A percentile compares a stretch with the other conserved stretches of the same genome.
These are phyloP conservation scores for Cornus controversa DNA, from an alignment of 148 eudicot genomes.

Conservation along the genomic window DNA sequence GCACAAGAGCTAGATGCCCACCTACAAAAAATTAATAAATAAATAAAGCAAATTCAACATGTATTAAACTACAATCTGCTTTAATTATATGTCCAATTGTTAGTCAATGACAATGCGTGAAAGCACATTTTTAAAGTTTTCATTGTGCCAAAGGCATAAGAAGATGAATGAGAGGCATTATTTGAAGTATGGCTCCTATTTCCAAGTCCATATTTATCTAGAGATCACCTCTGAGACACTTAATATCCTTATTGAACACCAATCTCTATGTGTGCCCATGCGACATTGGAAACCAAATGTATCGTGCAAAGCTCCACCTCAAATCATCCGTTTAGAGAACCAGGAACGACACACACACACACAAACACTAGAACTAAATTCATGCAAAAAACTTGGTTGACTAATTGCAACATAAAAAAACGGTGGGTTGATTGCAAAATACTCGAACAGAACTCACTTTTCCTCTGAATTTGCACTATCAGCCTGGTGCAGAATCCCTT, in stretches of 20 bases:
- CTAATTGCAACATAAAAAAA: neutral
- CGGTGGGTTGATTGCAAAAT: neutral
- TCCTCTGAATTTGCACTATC: constrained; percentile 50
- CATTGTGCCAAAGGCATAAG: neutral
- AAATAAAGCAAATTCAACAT: constrained; percentile 16
- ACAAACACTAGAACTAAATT: neutral
- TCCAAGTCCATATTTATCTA: no score
- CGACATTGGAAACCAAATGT: no score
- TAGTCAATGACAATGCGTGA: neutral
- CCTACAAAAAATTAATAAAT: constrained; percentile 47
- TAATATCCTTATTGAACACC: no score
- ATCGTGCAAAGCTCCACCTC: no score
- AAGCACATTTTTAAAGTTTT: neutral
- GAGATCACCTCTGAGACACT: no score
- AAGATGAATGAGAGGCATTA: no score
- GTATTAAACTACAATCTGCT: neutral
- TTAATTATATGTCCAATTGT: neutral
- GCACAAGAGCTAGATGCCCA: constrained; percentile 79
- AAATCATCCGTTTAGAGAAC: neutral
- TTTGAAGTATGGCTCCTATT: no score
- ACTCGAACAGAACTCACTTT: constrained; percentile 43
- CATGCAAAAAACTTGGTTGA: neutral
- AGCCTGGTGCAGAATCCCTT: constrained; percentile 67
- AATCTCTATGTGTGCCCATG: no score
- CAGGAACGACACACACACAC: neutral